phyloP scores from a whole-genome alignment of 345 rosid genomes.

The Cardamine resedifolia region DNA sequence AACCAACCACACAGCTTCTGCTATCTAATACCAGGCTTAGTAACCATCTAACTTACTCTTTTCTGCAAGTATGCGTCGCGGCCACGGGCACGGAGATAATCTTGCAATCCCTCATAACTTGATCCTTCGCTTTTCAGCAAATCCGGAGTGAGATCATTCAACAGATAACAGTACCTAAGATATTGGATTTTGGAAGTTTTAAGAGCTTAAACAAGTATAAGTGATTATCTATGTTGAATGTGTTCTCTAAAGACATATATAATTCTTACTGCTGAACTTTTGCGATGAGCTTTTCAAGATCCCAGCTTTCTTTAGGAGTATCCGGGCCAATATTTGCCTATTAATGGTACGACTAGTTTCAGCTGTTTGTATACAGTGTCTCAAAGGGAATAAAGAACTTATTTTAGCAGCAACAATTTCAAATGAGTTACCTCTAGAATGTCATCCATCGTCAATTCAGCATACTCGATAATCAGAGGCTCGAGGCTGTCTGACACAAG shows the following conservation, averaged over 20 bases:
- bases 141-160: constrained; percentile 79
- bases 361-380: neutral
- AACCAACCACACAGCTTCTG: constrained; percentile 20
- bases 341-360: constrained; percentile 12
- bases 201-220: neutral
- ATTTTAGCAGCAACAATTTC: neutral
- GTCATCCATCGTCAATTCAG: constrained; percentile 97
- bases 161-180: constrained; percentile 83
- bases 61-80: constrained; percentile 90
- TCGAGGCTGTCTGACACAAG: constrained; percentile 82
- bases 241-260: neutral
- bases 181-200: constrained; percentile 6
- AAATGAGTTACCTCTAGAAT: constrained; percentile 71
- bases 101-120: constrained; percentile 68
- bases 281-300: constrained; percentile 84
- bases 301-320: constrained; percentile 77
- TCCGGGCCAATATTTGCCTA: constrained; percentile 90
- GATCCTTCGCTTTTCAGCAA: constrained; percentile 64
- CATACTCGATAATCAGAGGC: constrained; percentile 87
- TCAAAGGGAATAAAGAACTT: neutral
- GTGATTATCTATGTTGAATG: neutral
- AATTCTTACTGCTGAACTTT: constrained; percentile 83
- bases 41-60: constrained; percentile 48
- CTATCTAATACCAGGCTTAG: neutral
- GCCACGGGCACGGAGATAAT: constrained; percentile 75